phyloP scores from a whole-genome alignment of 1,284 basidiomycete genomes.

The Cystobasidium sp. region DNA sequence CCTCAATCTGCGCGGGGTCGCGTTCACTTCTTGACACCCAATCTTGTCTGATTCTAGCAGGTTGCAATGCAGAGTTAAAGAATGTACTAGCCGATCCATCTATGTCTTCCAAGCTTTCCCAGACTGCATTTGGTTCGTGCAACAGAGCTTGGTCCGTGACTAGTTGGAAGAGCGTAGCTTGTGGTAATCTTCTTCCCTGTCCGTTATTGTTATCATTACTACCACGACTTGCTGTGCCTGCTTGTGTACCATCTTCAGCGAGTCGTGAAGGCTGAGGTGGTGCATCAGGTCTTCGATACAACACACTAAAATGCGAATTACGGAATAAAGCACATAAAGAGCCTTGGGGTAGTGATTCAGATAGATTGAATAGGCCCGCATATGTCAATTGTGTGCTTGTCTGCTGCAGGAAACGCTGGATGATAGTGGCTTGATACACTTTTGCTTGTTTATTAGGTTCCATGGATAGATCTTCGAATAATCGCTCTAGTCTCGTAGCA shows the following conservation, averaged over 20 bases:
- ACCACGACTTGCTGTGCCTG: no score
- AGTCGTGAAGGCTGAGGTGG: neutral
- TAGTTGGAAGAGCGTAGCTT: constrained; percentile 71
- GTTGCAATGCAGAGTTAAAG: constrained; percentile 70
- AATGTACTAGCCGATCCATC: constrained; percentile 76
- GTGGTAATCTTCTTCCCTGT: constrained; percentile 40
- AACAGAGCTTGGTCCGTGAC: constrained; percentile 81
- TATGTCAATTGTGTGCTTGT: constrained; percentile 84
- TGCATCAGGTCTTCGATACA: constrained; percentile 67
- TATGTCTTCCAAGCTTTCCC: constrained; percentile 86
- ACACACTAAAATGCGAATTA: constrained; percentile 82
- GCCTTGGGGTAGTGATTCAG: constrained; percentile 56
- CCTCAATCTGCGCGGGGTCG: neutral
- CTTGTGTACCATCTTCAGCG: neutral
- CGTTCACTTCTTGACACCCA: constrained; percentile 6
- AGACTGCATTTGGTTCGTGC: constrained; percentile 74
- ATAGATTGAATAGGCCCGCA: constrained; percentile 64
- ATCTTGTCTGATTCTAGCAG: constrained; percentile 61
- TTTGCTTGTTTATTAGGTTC: constrained; percentile 63
- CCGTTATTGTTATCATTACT: neutral
- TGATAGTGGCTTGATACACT: constrained; percentile 69
- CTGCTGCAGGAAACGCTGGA: constrained; percentile 71
- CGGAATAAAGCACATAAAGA: constrained; percentile 69
- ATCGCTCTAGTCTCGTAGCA: constrained; percentile 34
- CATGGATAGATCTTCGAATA: constrained; percentile 43